A percentile compares a stretch with the other conserved stretches of the same genome.
phyloP scores from a whole-genome alignment of 139 green algal species.

The Nannochloris sp. region DNA sequence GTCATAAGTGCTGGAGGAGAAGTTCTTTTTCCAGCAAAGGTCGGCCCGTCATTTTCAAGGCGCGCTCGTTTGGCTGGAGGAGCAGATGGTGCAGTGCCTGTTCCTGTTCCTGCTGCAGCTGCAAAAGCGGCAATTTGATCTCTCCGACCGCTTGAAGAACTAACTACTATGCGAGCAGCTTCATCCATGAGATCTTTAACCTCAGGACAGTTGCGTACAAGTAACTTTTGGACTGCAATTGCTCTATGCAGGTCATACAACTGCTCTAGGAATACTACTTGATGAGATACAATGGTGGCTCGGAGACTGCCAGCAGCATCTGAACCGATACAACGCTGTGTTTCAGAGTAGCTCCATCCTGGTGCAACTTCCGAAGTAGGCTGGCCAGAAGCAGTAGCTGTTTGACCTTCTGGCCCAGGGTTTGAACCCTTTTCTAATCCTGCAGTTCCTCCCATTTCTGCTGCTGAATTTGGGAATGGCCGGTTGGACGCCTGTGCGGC shows the following conservation, averaged over 20 bases:
- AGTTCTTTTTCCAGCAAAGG: no score
- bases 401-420: no score
- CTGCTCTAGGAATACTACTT: constrained; percentile 25
- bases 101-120: not conserved
- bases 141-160: not conserved
- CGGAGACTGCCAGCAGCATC: constrained; percentile 6
- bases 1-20: no score
- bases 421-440: no score
- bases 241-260: constrained; percentile 28
- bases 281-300: constrained; percentile 19
- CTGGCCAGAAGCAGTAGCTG: not conserved
- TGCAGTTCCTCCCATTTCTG: no score
- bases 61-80: not conserved
- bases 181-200: constrained; percentile 4
- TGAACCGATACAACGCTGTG: constrained; percentile 6
- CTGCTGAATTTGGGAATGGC: not conserved
- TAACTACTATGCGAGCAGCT: not conserved
- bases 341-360: not conserved
- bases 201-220: constrained; percentile 22
- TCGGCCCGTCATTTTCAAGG: no score
- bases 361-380: not conserved
- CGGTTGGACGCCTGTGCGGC: not conserved
- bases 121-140: not conserved
- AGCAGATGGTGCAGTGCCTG: no score
- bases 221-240: constrained; percentile 26